Evolutionary conservation across 495 filamentous ascomycete genomes (phyloP), one percentile per base, ranked within the genome.

Genomic region (Hypoxylon cercidicola): DNA sequence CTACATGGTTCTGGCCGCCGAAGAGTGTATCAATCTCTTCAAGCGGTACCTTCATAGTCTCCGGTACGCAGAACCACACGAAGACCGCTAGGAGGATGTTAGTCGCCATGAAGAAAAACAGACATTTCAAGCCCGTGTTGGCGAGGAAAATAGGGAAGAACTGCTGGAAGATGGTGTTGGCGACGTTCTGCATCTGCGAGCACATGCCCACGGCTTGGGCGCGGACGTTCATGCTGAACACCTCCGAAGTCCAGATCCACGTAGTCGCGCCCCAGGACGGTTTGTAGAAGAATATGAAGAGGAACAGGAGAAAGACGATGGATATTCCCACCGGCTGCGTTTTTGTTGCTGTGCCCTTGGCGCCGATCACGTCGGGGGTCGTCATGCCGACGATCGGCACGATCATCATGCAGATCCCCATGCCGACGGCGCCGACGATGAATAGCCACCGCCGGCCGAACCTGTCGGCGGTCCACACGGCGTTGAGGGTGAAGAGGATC

Each of bases 241-340:
- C 72, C 60, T 89, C 86, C 2, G 85, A 81, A 0, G 86, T 89
- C 84, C 82, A 89, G 62, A 88, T 89, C 87, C 86, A 89, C 3
- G 83, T 81, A 0, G 86, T 88, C 0, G 87, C 87, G 23, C 87
- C 86, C 87, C 85, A 89, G 1, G 85, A 87, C 2, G 87, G 87
- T 71, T 88, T 89, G 74, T 89, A 89, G 78, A 89, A 88, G 72
- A 89, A 82, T 39, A 87, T 87, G 57, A 89, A 88, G 2, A 88
- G 62, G 81, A 88, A 88, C 11, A 88, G 60, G 11, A 88, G 72
- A 73, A 87, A 86, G 11, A 88, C 85, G 50, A 88, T 87, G 4
- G 85, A 75, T 55, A 88, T 89, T 34, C 85, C 87, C 25, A 89
- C 86, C 9, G 85, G 71, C 45, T 81, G 57, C 0, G 79, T 74